Evolutionary conservation across 805 yeast species (phyloP).

Genomic region (Spathaspora sp.): DNA sequence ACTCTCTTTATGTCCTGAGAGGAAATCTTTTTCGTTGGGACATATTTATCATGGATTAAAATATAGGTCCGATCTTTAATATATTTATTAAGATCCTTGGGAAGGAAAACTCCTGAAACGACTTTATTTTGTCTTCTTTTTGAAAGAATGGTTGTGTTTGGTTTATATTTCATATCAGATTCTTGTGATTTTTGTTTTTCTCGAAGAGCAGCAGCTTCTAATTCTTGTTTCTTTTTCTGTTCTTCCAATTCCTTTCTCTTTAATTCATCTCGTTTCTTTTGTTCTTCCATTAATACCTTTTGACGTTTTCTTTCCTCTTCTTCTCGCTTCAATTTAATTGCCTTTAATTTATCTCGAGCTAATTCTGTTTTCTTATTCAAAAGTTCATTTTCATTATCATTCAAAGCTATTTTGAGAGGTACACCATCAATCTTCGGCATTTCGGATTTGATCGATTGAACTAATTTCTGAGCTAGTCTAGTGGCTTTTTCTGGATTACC

Average conservation of each 20-base stretch:
- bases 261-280: constrained; percentile 11
- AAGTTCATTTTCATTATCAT: constrained; percentile 39
- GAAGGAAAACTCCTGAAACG: constrained; percentile 38
- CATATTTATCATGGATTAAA: constrained; percentile 48
- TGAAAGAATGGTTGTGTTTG: constrained; percentile 35
- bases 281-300: constrained; percentile 13
- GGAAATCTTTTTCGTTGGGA: constrained; percentile 44
- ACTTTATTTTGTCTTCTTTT: constrained; percentile 26
- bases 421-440: constrained; percentile 50
- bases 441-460: constrained; percentile 20
- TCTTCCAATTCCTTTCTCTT: constrained; percentile 16
- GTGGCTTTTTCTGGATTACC: constrained; percentile 48
- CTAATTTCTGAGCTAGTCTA: constrained; percentile 30
- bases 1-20: constrained; percentile 57
- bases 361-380: constrained; percentile 32
- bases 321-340: constrained; percentile 21
- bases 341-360: constrained; percentile 28
- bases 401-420: constrained; percentile 49
- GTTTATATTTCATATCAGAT: constrained; percentile 13
- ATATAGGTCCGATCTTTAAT: constrained; percentile 59
- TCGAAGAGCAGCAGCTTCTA: constrained; percentile 1
- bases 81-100: constrained; percentile 44
- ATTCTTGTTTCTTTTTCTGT: constrained; percentile 8
- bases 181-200: background rate
- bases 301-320: constrained; percentile 23